A percentile compares a stretch with the other conserved stretches of the same genome.
Conservation (phyloP, 257 asterid genomes). For the Parsonsia alboflavescens region DNA sequence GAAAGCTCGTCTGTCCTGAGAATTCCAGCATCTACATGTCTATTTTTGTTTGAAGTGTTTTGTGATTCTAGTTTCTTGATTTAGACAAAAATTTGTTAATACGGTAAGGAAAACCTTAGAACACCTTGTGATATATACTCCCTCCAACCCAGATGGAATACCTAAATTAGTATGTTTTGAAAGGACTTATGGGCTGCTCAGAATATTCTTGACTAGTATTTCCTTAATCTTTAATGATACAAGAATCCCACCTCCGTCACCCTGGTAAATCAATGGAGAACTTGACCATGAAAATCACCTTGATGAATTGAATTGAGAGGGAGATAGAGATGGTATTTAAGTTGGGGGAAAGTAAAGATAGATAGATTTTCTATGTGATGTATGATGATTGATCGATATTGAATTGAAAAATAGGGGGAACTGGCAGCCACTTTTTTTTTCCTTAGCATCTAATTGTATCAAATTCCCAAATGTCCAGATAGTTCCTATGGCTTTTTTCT, state of each 20-base stretch:
- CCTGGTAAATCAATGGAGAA: neutral
- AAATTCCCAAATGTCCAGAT: conserved; percentile 15
- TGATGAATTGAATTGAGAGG: neutral
- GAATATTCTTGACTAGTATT: neutral
- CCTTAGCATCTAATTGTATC: conserved; percentile 4
- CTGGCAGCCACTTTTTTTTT: neutral
- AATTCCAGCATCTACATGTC: neutral
- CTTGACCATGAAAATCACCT: neutral
- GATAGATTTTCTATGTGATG: neutral
- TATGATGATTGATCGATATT: conserved; percentile 1
- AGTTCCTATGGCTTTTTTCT: conserved; percentile 24
- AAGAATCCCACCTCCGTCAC: neutral
- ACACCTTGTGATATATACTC: neutral
- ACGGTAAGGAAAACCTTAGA: neutral
- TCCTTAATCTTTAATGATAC: neutral
- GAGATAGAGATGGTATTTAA: neutral
- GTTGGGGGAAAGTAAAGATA: neutral
- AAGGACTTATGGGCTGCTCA: neutral
- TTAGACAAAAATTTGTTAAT: neutral
- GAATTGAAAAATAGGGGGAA: conserved; percentile 4
- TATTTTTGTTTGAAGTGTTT: neutral
- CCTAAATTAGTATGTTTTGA: neutral
- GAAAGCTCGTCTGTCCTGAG: neutral
- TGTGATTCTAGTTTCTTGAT: neutral
- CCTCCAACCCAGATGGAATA: no score